These are phyloP conservation scores for Talaromyces sp. DNA, from an alignment of 2,329 filamentous ascomycete genomes.

Conservation along the genomic window DNA sequence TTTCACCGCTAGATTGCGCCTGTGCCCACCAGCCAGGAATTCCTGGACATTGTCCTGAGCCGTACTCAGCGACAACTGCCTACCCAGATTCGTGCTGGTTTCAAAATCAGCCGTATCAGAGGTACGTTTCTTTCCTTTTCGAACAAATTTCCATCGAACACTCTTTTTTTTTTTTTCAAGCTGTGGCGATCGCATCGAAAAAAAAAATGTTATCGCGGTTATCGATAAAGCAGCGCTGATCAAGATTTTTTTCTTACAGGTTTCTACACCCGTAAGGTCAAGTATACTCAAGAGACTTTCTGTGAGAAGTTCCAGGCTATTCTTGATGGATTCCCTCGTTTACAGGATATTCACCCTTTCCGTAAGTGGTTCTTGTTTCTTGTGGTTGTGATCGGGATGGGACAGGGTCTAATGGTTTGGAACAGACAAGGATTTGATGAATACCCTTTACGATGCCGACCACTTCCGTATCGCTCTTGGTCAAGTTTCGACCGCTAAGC, in stretches of 20 bases:
- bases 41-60: slow-evolving; percentile 94
- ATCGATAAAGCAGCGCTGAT: slow-evolving; percentile 35
- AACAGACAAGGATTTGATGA: slow-evolving; percentile 77
- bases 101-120: slow-evolving; percentile 93
- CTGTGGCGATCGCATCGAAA: slow-evolving; percentile 4
- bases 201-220: slow-evolving; percentile 24
- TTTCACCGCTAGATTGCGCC: slow-evolving; percentile 66
- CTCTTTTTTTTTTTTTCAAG: background rate
- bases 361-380: slow-evolving; percentile 58
- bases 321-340: slow-evolving; percentile 86
- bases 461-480: slow-evolving; percentile 96
- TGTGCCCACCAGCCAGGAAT: slow-evolving; percentile 90
- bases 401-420: slow-evolving; percentile 21
- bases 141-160: background rate
- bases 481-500: slow-evolving; percentile 93
- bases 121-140: slow-evolving; percentile 39
- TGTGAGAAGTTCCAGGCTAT: slow-evolving; percentile 89
- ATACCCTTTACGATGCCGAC: slow-evolving; percentile 98
- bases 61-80: slow-evolving; percentile 90
- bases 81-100: slow-evolving; percentile 92
- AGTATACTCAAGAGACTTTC: slow-evolving; percentile 97
- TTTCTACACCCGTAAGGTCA: slow-evolving; percentile 98
- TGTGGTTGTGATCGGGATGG: slow-evolving; percentile 1
- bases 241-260: slow-evolving; percentile 49
- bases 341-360: slow-evolving; percentile 95